Evolutionary conservation across 202 grass and related monocot species (phyloP).

Genomic region (Saccharum hybrid): DNA sequence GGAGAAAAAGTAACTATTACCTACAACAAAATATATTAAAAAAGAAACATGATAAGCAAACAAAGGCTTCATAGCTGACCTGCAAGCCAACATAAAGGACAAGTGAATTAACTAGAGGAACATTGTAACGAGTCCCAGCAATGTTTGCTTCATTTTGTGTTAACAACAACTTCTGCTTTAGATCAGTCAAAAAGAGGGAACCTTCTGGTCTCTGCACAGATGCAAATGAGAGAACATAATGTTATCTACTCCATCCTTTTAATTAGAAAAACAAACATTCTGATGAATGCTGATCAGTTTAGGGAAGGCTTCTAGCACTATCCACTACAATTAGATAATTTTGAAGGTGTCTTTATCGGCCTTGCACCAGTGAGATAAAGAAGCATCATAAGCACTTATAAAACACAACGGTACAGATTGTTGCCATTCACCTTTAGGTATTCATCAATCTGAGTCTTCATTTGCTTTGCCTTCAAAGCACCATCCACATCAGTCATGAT

Average conservation of each 20-base stretch:
- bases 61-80: slow-evolving; percentile 55
- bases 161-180: slow-evolving; percentile 85
- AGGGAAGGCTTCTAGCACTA: slow-evolving; percentile 12
- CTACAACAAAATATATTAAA: slow-evolving; percentile 2
- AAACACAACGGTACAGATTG: background rate
- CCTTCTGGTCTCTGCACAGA: slow-evolving; percentile 74
- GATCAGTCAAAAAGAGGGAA: slow-evolving; percentile 76
- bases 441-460: slow-evolving; percentile 86
- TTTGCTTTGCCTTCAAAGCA: slow-evolving; percentile 83
- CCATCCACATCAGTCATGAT: slow-evolving; percentile 94
- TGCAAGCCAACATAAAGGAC: slow-evolving; percentile 94
- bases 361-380: slow-evolving; percentile 21
- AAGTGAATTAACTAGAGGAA: slow-evolving; percentile 91
- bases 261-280: slow-evolving; percentile 24
- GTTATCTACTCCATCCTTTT: slow-evolving; percentile 10
- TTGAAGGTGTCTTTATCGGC: background rate
- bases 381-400: background rate
- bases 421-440: slow-evolving; percentile 80
- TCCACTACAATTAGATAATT: background rate
- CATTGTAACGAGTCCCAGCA: slow-evolving; percentile 90
- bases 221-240: slow-evolving; percentile 38
- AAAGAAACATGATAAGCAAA: background rate
- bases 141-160: slow-evolving; percentile 68
- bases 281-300: background rate
- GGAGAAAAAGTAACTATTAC: background rate